phyloP scores from a whole-genome alignment of 129 eudicot genomes.

The Lonicera japonica region DNA sequence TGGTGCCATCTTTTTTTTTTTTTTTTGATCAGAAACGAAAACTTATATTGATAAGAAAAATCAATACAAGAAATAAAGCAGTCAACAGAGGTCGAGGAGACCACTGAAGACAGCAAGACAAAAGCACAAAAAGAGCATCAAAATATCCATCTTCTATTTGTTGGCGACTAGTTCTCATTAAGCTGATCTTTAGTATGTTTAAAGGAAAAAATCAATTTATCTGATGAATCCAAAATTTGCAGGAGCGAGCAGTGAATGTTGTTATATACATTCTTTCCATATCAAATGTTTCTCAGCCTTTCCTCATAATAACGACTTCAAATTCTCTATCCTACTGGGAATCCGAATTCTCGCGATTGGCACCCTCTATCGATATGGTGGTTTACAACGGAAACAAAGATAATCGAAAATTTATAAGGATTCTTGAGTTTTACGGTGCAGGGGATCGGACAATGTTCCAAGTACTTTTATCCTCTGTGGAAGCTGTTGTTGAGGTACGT shows the following conservation, averaged over 20 bases:
- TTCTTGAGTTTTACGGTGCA: constrained; percentile 46
- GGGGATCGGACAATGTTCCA: constrained; percentile 44
- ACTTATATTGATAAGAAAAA: too few relatives aligned
- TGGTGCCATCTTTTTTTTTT: too few relatives aligned
- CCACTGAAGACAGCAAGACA: too few relatives aligned
- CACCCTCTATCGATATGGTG: constrained; percentile 32
- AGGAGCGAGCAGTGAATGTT: constrained; percentile 47
- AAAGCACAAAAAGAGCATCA: too few relatives aligned
- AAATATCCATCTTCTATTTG: too few relatives aligned
- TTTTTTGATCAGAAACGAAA: too few relatives aligned
- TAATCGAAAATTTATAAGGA: constrained; percentile 31
- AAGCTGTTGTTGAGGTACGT: constrained; percentile 53
- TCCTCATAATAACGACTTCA: constrained; percentile 43
- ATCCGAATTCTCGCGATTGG: constrained; percentile 45
- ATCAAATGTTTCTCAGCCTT: constrained; percentile 42
- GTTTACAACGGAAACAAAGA: constrained; percentile 43
- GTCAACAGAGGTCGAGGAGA: too few relatives aligned
- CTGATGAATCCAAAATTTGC: constrained; percentile 18
- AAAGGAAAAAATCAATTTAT: not conserved
- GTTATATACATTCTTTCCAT: constrained; percentile 40
- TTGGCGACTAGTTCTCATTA: too few relatives aligned
- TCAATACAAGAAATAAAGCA: too few relatives aligned
- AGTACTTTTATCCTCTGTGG: constrained; percentile 48
- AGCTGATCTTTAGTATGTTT: too few relatives aligned
- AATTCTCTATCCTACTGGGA: constrained; percentile 50